Base-by-base conservation (phyloP, 352 stramenopile species). In the Globisporangium lucens region DNA sequence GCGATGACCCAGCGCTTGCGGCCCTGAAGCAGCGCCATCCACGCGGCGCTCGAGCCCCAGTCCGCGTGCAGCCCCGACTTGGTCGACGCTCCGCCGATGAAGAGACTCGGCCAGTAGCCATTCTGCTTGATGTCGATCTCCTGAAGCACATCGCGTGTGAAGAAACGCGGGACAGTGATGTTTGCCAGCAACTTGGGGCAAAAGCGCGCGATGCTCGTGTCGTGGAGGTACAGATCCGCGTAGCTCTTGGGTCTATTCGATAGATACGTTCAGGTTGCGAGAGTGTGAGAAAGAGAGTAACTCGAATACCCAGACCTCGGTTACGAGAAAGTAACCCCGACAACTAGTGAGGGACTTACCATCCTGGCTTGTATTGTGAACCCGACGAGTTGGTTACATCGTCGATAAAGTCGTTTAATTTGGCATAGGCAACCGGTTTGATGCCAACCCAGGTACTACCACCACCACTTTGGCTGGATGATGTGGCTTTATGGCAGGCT, bases 51-150 rank as follows among this genome's bases (percentile, higher is more conserved):
- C 8, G 47, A 55, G n/a, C 47, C 47, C 47, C 73, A 83, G 41
- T 83, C 75, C 5, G 57, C 65, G 30, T 83, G 75, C 1, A 83
- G 56, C 1, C 65, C 74, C 6, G 75, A 83, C 8, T 69, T 35
- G 2, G 73, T 83, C 1, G 65, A 58, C 17, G 57, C 38, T 2
- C 63, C 66, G n/a, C 75, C 74, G 38, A 83, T 72, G 56, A 83
- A 83, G 13, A 83, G 51, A 64, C 71, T 79, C 6, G 73, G 75
- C 75, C 75, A 83, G 68, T 83, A 83, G 51, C 65, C 63, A 2
- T 56, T 30, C 36, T 83, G 74, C 51, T 67, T 69, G 15, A 60
- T 72, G 10, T 61, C 62, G 3, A 75, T 29, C 3, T 53, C 13
- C 56, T 78, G 71, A 7, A 80, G 27, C 2, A 43, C 4, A 49